Evolutionary conservation across 805 yeast species (phyloP).

Genomic region (Cyberlindnera subsufficiens): DNA sequence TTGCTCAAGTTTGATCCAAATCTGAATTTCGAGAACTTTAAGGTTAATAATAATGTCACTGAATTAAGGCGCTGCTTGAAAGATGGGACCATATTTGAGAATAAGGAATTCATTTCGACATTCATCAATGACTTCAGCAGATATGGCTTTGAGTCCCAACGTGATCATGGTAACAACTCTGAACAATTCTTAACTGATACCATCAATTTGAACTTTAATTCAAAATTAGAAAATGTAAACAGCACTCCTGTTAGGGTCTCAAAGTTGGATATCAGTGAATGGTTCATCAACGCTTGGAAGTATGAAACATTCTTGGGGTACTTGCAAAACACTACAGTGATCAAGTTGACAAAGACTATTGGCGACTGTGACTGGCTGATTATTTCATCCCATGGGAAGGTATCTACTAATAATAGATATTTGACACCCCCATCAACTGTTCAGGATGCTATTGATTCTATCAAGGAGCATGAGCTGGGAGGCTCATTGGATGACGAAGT

Average conservation of each 20-base stretch:
- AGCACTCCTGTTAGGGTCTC: slow-evolving; percentile 28
- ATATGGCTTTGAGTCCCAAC: slow-evolving; percentile 20
- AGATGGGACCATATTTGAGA: slow-evolving; percentile 19
- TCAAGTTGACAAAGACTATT: slow-evolving; percentile 30
- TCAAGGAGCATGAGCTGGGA: slow-evolving; percentile 13
- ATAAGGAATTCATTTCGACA: slow-evolving; percentile 21
- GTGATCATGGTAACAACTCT: slow-evolving; percentile 15
- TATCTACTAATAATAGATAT: slow-evolving; percentile 23
- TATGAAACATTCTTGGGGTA: slow-evolving; percentile 31
- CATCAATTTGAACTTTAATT: slow-evolving; percentile 24
- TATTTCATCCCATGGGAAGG: slow-evolving; percentile 27
- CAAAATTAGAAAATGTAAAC: slow-evolving; percentile 20
- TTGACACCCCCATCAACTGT: slow-evolving; percentile 22
- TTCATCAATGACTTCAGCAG: slow-evolving; percentile 23
- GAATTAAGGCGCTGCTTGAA: slow-evolving; percentile 20
- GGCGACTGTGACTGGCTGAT: slow-evolving; percentile 36
- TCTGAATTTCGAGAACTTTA: slow-evolving; percentile 25
- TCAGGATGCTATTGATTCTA: slow-evolving; percentile 12
- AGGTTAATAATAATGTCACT: slow-evolving; percentile 19
- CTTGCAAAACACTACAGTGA: slow-evolving; percentile 28
- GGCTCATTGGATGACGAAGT: slow-evolving; percentile 10
- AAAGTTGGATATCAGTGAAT: slow-evolving; percentile 30
- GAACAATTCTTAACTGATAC: slow-evolving; percentile 23
- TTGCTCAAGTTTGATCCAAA: slow-evolving; percentile 27
- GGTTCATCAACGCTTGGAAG: slow-evolving; percentile 36